Conservation (phyloP, 2,329 filamentous ascomycete species). For the Pseudonectria buxi region DNA sequence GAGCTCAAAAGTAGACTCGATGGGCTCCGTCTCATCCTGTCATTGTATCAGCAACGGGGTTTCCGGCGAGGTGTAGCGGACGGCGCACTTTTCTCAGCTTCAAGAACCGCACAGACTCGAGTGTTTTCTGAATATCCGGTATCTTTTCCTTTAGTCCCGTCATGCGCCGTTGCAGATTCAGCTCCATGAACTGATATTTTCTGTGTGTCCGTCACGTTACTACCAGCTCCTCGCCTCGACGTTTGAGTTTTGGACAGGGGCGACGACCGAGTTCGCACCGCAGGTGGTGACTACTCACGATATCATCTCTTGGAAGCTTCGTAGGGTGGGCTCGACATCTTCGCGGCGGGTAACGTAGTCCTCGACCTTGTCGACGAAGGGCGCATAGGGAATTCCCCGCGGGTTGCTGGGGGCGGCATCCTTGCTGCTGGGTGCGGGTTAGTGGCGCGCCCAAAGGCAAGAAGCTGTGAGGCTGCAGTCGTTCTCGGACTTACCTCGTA, state of each 20-base stretch:
- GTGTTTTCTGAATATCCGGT: conserved; percentile 91
- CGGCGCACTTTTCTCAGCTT: conserved; percentile 60
- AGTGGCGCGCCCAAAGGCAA: conserved; percentile 2
- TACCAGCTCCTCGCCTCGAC: conserved; percentile 3
- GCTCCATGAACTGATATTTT: conserved; percentile 99
- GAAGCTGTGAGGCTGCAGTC: neutral
- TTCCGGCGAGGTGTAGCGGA: neutral
- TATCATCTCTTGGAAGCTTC: conserved; percentile 89
- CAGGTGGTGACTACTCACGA: conserved; percentile 50
- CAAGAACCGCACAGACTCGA: conserved; percentile 85
- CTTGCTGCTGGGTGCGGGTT: conserved; percentile 26
- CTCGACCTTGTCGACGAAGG: conserved; percentile 82
- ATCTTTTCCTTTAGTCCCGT: conserved; percentile 87
- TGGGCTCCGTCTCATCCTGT: conserved; percentile 54
- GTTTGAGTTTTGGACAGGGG: too few species aligned
- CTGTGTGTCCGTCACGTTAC: conserved; percentile 40
- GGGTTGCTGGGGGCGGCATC: conserved; percentile 62
- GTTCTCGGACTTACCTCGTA: conserved; percentile 24
- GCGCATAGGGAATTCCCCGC: conserved; percentile 74
- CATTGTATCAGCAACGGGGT: conserved; percentile 12
- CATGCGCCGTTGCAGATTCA: conserved; percentile 79
- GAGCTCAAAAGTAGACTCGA: conserved; percentile 91
- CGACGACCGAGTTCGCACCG: neutral
- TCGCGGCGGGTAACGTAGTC: conserved; percentile 74
- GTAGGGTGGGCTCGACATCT: conserved; percentile 74